Base-by-base conservation (phyloP, 2,329 filamentous ascomycete species). In the Fulvia fulva region DNA sequence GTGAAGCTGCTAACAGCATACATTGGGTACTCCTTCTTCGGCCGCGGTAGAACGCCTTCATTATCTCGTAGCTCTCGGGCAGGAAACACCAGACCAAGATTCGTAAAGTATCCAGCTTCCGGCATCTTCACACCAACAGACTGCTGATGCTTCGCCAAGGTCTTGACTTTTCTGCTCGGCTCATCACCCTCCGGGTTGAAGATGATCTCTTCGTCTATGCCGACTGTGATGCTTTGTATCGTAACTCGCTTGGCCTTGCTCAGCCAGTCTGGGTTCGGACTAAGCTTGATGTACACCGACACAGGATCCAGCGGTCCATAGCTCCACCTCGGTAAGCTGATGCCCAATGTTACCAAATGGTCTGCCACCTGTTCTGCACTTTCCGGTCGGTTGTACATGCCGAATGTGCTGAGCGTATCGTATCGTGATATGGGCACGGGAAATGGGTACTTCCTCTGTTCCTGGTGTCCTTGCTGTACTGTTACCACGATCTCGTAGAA, bases 331-430 rank as follows among this genome's bases (percentile, higher is more conserved):
- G 94, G 93, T 65, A 99, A 80, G 61, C 91, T 96, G 66, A 97
- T 96, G 47, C 90, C 91, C 55, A 97, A 79, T 8, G 91, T 95
- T 60, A 97, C 90, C 55, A 97, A 79, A 74, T 96, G 94, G 77
- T 97, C 94, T 53, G 89, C 86, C 30, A 91, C 90, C 60, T 87
- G 85, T 68, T 95, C 88, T 56, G 91, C 90, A 59, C 88, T 89
- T 74, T 97, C 93, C 16, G 92, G 93, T 55, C 91, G 88, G 76
- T 97, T 97, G 80, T 97, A 99, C 94, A 97, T 97, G 75, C 94
- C 94, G 77, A 99, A 99, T 1, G 94, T 97, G 44, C 92, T 97
- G 51, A 99, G 80, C 1, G 93, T 99, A 74, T 99, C 94, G 78
- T 97, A 99, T 71, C 94, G 84, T 65, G 90, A 86, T 67, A 99